These are phyloP conservation scores for Bipolaris zeicola DNA, from an alignment of 2,329 filamentous ascomycete genomes.

Conservation along the genomic window DNA sequence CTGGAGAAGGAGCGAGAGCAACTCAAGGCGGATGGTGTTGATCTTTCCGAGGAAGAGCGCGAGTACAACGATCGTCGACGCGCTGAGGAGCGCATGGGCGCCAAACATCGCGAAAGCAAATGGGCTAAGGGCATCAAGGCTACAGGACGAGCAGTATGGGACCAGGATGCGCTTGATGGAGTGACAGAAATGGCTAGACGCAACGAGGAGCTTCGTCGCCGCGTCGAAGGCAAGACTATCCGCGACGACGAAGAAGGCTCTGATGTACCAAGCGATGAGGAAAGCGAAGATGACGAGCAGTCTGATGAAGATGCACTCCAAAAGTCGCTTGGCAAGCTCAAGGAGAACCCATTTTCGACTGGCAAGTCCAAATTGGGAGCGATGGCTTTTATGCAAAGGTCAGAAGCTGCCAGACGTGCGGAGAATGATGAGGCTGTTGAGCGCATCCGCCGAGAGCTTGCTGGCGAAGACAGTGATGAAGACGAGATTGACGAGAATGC, in stretches of 20 bases:
- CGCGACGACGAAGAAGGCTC: constrained; percentile 57
- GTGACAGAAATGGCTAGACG: constrained; percentile 80
- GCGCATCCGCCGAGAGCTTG: constrained; percentile 69
- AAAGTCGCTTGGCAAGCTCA: constrained; percentile 44
- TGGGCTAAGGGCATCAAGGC: constrained; percentile 88
- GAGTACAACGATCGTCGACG: constrained; percentile 73
- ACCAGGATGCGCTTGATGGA: constrained; percentile 79
- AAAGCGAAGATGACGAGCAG: constrained; percentile 64
- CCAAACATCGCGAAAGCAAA: constrained; percentile 84
- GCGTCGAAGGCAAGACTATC: constrained; percentile 74
- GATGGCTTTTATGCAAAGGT: constrained; percentile 95
- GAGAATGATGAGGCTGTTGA: constrained; percentile 75
- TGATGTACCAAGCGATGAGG: constrained; percentile 56
- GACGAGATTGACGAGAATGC: constrained; percentile 60
- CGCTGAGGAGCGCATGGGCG: constrained; percentile 83
- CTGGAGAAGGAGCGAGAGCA: constrained; percentile 63
- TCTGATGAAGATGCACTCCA: constrained; percentile 51
- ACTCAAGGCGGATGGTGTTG: constrained; percentile 63
- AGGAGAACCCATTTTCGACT: constrained; percentile 60
- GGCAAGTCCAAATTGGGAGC: constrained; percentile 70
- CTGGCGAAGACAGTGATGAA: constrained; percentile 61
- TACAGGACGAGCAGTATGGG: constrained; percentile 81
- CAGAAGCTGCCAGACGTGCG: constrained; percentile 76
- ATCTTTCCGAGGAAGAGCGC: constrained; percentile 67
- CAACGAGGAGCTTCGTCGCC: constrained; percentile 79